These are phyloP conservation scores for Candida koratica DNA, from an alignment of 805 yeast species.

Conservation along the genomic window DNA sequence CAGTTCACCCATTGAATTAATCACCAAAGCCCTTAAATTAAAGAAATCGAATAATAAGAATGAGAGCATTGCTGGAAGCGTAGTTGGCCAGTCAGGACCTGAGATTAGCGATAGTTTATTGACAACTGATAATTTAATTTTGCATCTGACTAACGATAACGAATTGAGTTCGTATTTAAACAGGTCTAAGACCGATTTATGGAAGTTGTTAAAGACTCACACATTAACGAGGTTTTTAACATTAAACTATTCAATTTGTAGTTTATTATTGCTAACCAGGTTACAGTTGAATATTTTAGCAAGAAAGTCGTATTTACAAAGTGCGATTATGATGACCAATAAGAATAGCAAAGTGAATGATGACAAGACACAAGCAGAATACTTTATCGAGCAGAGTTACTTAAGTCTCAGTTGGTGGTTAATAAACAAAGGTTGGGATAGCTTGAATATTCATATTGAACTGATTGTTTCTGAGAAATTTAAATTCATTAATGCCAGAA, in stretches of 20 bases:
- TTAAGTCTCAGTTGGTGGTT: constrained; percentile 93
- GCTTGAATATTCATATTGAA: constrained; percentile 51
- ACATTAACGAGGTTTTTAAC: constrained; percentile 73
- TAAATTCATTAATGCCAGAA: constrained; percentile 62
- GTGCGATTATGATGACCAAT: constrained; percentile 70
- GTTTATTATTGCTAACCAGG: constrained; percentile 73
- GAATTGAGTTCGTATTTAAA: constrained; percentile 22
- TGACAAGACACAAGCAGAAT: constrained; percentile 32
- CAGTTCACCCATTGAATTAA: constrained; percentile 64
- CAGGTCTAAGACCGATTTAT: constrained; percentile 50
- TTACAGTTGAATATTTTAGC: constrained; percentile 86
- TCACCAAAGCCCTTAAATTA: constrained; percentile 64
- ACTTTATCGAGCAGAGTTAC: constrained; percentile 73
- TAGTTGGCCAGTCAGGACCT: constrained; percentile 8
- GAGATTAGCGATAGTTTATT: constrained; percentile 42
- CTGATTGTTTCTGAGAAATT: constrained; percentile 58
- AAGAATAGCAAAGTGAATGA: constrained; percentile 21
- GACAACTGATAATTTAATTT: constrained; percentile 39
- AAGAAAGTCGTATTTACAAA: constrained; percentile 76
- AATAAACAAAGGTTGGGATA: constrained; percentile 77
- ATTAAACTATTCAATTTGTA: constrained; percentile 61
- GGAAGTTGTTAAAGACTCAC: constrained; percentile 77
- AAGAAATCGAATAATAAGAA: constrained; percentile 35
- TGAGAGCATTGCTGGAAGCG: constrained; percentile 14
- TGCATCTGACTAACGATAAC: constrained; percentile 21